A percentile compares a stretch with the other conserved stretches of the same genome.
Conservation (phyloP, 2,329 filamentous ascomycete genomes). For the Talaromyces sp. region DNA sequence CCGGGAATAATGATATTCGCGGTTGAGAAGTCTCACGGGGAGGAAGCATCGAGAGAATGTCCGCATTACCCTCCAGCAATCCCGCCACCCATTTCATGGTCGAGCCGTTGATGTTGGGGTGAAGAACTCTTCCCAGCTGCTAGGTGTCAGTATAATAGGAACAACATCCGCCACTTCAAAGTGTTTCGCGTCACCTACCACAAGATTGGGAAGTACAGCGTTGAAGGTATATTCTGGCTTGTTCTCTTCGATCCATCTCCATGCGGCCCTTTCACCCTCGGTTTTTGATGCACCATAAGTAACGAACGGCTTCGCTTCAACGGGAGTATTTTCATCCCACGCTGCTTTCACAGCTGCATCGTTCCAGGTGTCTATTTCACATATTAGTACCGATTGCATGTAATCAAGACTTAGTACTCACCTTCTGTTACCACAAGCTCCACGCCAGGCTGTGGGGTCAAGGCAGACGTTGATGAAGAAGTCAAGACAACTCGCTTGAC, state of each 20-base stretch:
- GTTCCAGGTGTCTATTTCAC: conserved; percentile 21
- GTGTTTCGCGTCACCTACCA: conserved; percentile 23
- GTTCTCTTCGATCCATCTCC: conserved; percentile 44
- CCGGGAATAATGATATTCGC: not conserved
- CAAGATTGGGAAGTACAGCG: conserved; percentile 31
- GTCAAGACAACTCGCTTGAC: conserved; percentile 19
- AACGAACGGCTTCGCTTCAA: conserved; percentile 26
- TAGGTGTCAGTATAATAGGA: not conserved
- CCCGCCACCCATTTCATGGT: conserved; percentile 6
- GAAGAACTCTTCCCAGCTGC: conserved; percentile 9
- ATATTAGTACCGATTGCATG: not conserved
- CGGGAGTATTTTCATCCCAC: conserved; percentile 29
- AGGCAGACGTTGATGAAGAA: conserved; percentile 14
- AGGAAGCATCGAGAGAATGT: not conserved
- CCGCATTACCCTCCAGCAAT: conserved; percentile 6
- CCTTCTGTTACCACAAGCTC: conserved; percentile 15
- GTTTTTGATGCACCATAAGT: conserved; percentile 49
- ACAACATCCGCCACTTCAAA: not conserved
- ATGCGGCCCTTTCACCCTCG: conserved; percentile 45
- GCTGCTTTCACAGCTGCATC: conserved; percentile 30
- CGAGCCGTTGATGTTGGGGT: conserved; percentile 12
- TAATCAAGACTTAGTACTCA: not conserved
- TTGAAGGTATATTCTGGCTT: conserved; percentile 44
- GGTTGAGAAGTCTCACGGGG: not conserved
- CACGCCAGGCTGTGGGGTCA: conserved; percentile 7